Conservation (phyloP, 768 basidiomycete genomes). For the Lentinula boryana region DNA sequence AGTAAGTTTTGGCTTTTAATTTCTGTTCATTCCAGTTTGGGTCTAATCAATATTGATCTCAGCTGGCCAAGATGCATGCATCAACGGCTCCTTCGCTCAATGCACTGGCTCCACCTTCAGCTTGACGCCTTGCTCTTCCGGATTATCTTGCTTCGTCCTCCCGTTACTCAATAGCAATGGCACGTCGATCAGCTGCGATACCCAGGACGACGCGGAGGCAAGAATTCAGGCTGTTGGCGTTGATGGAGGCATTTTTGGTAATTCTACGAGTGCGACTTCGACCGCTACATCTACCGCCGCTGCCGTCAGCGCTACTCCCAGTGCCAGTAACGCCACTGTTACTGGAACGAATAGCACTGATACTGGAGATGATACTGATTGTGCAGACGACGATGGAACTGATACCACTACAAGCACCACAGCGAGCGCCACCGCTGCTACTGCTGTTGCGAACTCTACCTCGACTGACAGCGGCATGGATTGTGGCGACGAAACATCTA, state of each 20-base stretch:
- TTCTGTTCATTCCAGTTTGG: neutral
- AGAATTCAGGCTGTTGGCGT: conserved; percentile 39
- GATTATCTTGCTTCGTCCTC: conserved; percentile 38
- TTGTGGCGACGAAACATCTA: neutral
- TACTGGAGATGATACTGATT: conserved; percentile 1
- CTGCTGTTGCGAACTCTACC: neutral
- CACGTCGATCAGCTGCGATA: conserved; percentile 38
- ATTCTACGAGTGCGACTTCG: conserved; percentile 1
- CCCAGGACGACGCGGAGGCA: conserved; percentile 27
- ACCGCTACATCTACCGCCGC: neutral
- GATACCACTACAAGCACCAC: neutral
- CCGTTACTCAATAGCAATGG: conserved; percentile 44
- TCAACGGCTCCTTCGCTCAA: conserved; percentile 35
- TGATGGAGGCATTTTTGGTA: conserved; percentile 34
- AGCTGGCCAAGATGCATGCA: conserved; percentile 34
- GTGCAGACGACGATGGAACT: neutral
- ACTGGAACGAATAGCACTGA: neutral
- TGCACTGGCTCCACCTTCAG: conserved; percentile 35
- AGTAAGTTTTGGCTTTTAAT: conserved; percentile 21
- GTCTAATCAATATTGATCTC: conserved; percentile 9
- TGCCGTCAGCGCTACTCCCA: neutral
- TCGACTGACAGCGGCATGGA: neutral
- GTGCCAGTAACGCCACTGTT: neutral
- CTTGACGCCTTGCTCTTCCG: conserved; percentile 26
- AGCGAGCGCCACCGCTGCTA: neutral